These are phyloP conservation scores for Lupinus albus DNA, from an alignment of 306 rosid genomes.

Conservation along the genomic window DNA sequence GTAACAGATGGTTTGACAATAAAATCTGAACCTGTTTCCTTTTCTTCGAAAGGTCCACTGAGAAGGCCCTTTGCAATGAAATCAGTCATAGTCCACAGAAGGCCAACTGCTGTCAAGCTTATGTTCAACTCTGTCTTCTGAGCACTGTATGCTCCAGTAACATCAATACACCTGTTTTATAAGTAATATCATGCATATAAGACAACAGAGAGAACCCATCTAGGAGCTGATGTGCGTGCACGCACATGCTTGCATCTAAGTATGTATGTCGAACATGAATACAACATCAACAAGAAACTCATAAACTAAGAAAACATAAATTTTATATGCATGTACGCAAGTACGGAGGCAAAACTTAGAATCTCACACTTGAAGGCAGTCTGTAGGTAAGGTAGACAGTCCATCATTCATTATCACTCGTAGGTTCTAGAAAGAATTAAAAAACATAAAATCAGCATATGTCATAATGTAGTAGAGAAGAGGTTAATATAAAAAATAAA, in stretches of 20 bases:
- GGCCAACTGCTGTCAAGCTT: conserved; percentile 93
- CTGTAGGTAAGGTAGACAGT: conserved; percentile 76
- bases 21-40: conserved; percentile 59
- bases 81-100: conserved; percentile 93
- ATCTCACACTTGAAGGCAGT: conserved; percentile 90
- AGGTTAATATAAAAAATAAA: conserved; percentile 3
- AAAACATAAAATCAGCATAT: conserved; percentile 36
- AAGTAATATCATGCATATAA: conserved; percentile 39
- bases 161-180: conserved; percentile 82
- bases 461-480: conserved; percentile 19
- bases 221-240: neutral
- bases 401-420: conserved; percentile 94
- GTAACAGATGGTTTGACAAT: conserved; percentile 36
- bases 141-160: conserved; percentile 94
- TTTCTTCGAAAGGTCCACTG: conserved; percentile 54
- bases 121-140: conserved; percentile 95
- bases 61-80: conserved; percentile 84
- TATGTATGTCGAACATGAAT: conserved; percentile 5
- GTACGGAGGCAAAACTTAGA: conserved; percentile 34
- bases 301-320: conserved; percentile 16
- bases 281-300: conserved; percentile 15
- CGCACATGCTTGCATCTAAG: neutral
- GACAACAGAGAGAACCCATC: conserved; percentile 13
- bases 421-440: conserved; percentile 58
- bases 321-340: neutral